Evolutionary conservation across 129 eudicot genomes (phyloP), one percentile per base, ranked within the genome.

Genomic region (Centrapalus pauciflorus): DNA sequence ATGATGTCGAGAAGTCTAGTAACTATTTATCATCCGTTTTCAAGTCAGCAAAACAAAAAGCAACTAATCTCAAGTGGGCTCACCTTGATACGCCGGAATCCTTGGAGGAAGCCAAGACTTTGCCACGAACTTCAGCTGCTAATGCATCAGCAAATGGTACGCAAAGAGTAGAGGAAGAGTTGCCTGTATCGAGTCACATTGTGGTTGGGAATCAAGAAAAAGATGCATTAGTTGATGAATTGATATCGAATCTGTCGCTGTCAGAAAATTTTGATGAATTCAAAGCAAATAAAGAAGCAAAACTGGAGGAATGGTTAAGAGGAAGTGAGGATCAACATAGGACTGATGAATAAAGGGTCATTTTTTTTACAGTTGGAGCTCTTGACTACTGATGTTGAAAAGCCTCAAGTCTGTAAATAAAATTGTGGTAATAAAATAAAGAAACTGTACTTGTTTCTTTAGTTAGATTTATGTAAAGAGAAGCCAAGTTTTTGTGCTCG

Each of bases 211-310:
- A 64, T 32, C 45, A 75, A 57, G 84, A 9, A 30, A 67, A 78
- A 32, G 80, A 76, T 69, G 77, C 17, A 12, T 29, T 21, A 28
- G 73, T 30, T 55, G 60, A 61, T 35, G 80, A 77, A 46, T 50
- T 76, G 71, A 54, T 78, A 70, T 73, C 26, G 51, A 74, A 72
- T 33, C 23, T 76, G 11, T 54, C 82, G 2, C 20, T 21, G 55
- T 46, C 79, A 20, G 87, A 84, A 34, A 76, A 73, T 23, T 92
- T 58, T 54, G 91, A 88, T 21, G 87, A 81, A 40, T 92, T 83
- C 35, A 88, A 64, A 73, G 85, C 92, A 40, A 87, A 81, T 63
- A 84, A 38, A 77, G 96, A 92, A 78, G 95, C 96, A 30, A 88
- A 72, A 73, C 70, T 92, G 41, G 95, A 88, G 68, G 87, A 81